phyloP scores from a whole-genome alignment of 1,284 basidiomycete genomes.

The Hymenochaete sp. region DNA sequence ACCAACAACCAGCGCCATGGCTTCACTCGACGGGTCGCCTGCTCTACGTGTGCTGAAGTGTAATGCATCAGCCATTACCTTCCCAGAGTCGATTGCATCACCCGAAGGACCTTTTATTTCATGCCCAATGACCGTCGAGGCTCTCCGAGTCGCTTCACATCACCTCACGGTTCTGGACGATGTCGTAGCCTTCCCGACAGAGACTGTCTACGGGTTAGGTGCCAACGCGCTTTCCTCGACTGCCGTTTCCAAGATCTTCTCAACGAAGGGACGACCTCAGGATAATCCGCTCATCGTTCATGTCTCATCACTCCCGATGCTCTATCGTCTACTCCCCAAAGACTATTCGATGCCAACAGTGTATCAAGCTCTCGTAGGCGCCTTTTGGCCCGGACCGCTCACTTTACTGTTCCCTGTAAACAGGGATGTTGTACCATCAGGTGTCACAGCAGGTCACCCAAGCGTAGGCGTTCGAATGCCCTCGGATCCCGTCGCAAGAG shows the following conservation, averaged over 20 bases:
- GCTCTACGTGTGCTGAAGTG: slow-evolving; percentile 38
- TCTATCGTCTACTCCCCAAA: slow-evolving; percentile 61
- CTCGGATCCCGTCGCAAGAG: slow-evolving; percentile 85
- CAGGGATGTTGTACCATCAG: slow-evolving; percentile 42
- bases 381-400: slow-evolving; percentile 94
- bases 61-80: slow-evolving; percentile 47
- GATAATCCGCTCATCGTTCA: slow-evolving; percentile 99
- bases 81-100: slow-evolving; percentile 26
- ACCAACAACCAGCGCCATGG: neutral
- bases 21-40: neutral
- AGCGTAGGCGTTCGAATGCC: slow-evolving; percentile 95
- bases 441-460: slow-evolving; percentile 70
- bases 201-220: slow-evolving; percentile 97
- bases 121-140: slow-evolving; percentile 35
- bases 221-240: slow-evolving; percentile 67
- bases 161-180: slow-evolving; percentile 36
- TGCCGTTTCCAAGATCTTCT: slow-evolving; percentile 75
- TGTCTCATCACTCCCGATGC: slow-evolving; percentile 81
- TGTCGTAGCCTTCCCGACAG: slow-evolving; percentile 88
- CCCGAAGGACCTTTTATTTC: slow-evolving; percentile 35
- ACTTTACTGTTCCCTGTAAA: slow-evolving; percentile 86
- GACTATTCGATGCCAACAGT: slow-evolving; percentile 49
- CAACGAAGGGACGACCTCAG: slow-evolving; percentile 84
- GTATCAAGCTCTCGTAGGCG: slow-evolving; percentile 67
- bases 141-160: slow-evolving; percentile 41